phyloP scores from a whole-genome alignment of 1,284 basidiomycete species.

The Termitomyces sp. region DNA sequence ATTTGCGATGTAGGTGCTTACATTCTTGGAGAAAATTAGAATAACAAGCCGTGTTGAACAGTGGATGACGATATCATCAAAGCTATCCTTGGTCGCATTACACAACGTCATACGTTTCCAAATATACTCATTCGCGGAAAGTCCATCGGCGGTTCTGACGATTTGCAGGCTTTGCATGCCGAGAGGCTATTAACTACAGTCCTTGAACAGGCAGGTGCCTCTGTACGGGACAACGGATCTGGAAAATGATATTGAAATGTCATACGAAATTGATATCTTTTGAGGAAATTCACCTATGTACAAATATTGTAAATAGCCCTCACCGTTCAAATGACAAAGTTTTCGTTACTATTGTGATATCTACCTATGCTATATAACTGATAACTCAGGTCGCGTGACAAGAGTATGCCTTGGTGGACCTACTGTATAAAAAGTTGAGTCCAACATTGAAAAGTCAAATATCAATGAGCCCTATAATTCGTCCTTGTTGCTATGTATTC shows the following conservation, averaged over 20 bases:
- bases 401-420: too few species aligned
- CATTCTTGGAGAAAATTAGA: not conserved
- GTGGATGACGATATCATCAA: constrained; percentile 65
- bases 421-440: too few species aligned
- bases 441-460: too few species aligned
- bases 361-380: too few species aligned
- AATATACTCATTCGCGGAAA: constrained; percentile 65
- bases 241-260: constrained; percentile 12
- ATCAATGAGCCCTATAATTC: too few species aligned
- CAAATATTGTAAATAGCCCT: not conserved
- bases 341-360: too few species aligned
- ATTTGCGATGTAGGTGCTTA: constrained; percentile 50
- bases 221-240: constrained; percentile 20
- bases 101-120: constrained; percentile 66
- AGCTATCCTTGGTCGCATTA: constrained; percentile 59
- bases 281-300: not conserved
- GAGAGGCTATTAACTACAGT: constrained; percentile 37
- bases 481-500: too few species aligned
- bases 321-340: not conserved
- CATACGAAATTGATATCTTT: not conserved
- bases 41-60: constrained; percentile 19
- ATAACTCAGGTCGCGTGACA: too few species aligned
- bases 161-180: constrained; percentile 48
- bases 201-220: constrained; percentile 40
- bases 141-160: constrained; percentile 71